A percentile compares a stretch with the other conserved stretches of the same genome.
phyloP scores from a whole-genome alignment of 106 monocot species.

The Phalaenopsis aphrodite region DNA sequence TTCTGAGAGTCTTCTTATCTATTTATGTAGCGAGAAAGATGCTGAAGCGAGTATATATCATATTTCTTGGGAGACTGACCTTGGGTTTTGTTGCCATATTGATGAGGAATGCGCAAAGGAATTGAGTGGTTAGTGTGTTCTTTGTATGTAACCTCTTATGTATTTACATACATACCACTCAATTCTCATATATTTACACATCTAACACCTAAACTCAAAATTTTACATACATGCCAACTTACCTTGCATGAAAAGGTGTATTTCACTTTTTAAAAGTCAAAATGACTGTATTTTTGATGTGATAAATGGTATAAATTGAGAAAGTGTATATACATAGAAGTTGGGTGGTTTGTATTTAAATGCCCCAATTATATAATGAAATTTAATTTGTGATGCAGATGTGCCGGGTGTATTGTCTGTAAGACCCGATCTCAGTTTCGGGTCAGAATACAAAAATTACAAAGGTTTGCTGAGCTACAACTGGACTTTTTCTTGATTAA shows the following conservation, averaged over 20 bases:
- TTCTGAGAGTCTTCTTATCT: not conserved
- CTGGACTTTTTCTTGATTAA: not conserved
- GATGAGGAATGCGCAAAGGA: conserved; percentile 73
- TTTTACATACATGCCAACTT: too few relatives aligned
- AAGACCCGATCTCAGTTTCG: conserved; percentile 46
- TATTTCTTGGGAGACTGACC: conserved; percentile 82
- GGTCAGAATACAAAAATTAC: conserved; percentile 62
- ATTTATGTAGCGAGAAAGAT: conserved; percentile 60
- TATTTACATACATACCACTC: not conserved
- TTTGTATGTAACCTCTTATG: not conserved
- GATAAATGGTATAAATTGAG: too few relatives aligned
- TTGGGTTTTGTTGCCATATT: conserved; percentile 86
- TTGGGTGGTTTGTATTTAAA: too few relatives aligned
- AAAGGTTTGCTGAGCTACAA: conserved; percentile 21
- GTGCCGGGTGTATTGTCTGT: conserved; percentile 69
- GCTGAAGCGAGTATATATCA: conserved; percentile 83
- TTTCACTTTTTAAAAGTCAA: too few relatives aligned
- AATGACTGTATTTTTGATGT: too few relatives aligned
- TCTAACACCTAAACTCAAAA: too few relatives aligned
- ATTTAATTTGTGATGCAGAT: conserved; percentile 33
- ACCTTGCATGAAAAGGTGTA: too few relatives aligned
- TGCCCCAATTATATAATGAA: not conserved
- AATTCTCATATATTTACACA: too few relatives aligned
- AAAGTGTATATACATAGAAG: too few relatives aligned
- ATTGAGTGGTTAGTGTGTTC: conserved; percentile 48